Base-by-base conservation (phyloP, 1,139 yeast species). In the Entelexis sorbosivorans region DNA sequence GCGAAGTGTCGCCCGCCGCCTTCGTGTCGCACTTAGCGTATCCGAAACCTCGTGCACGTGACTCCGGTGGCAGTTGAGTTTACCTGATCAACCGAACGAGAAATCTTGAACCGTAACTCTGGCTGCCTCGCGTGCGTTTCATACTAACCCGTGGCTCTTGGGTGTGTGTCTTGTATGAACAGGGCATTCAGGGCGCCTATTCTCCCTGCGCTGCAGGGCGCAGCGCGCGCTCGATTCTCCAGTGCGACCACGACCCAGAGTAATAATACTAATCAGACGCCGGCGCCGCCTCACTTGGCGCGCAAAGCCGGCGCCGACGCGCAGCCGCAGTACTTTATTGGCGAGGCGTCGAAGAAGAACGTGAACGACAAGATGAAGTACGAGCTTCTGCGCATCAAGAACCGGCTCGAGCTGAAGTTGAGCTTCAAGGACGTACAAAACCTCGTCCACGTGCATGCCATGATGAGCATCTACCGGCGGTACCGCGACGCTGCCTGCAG, bases 391-490 rank as follows among this genome's bases (percentile, higher is more conserved):
- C 33, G 43, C 5, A 34, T 52, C 32, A 47, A 42, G 35, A 24
- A 36, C 46, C 38, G 49, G 13, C 22, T 52, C 19, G 44, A 49
- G 20, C 8, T 24, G 10, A 45, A n/a, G 10, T 38, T 33, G 33
- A 44, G 40, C 14, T 49, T 56, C 16, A 38, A 49, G 16, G 61
- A 59, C n/a, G 57, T 59, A 31, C 51, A 48, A 29, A 51, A 52
- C 20, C 54, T 59, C 10, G 54, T 43, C 13, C 55, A 53, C 22
- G 53, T 59, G 11, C 59, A 55, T 36, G 48, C 56, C 17, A 54
- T 57, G 38, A 58, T 59, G 59, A 38, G 33, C 9, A 36, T 53
- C 16, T 59, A 59, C 53, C 53, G 61, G 13, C 19, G 43, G 19
- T 52, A 51, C 44, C 56, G 60, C 24, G 56, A 55, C 31, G 47